Evolutionary conservation across 768 basidiomycete genomes (phyloP), one percentile per base, ranked within the genome.

Genomic region (Lyophyllum atratum): DNA sequence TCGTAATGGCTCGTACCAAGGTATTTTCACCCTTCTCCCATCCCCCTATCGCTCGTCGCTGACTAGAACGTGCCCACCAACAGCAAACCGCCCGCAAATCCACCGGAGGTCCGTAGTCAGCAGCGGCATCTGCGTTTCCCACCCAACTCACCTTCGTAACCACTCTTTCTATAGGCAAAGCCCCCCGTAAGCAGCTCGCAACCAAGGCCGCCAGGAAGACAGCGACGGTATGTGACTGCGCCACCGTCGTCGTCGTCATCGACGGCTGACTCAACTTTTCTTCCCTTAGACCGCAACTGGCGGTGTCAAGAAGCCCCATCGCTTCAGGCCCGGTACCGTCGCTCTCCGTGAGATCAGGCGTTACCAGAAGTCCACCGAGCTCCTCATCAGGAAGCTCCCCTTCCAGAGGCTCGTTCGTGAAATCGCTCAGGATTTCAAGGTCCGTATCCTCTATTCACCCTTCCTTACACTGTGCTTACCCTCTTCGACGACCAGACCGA

Each of bases 11-110:
- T 66, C 92, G 92, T 69, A 94, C 92, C 71, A 94, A 93, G 86
- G 91, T 90, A 62, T 51, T 64, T 66, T 54, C 24, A 51, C 29
- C 64, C 48, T 55, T 44, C 44, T 11, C 24, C 61, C 48, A 14
- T 40, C 48, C 57, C 21, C 48, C 24, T 54, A 53, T 34, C 52
- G 56, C 44, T 60, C 57, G 31, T 64, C 66, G 66, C 62, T 70
- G 54, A 69, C 70, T 34, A 57, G 65, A 64, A 62, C 64, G 65
- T 74, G 67, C 64, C 66, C 68, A 52, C 64, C 64, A 59, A 70
- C 68, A 94, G 95, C 95, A 97, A 94, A 97, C 95, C 72, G 95
- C 95, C 71, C 93, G 95, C 78, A 97, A 98, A 83, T 97, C 95
- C 56, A 97, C 96, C 63, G 96, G 96, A 90, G 95, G 94, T 87